Base-by-base conservation (phyloP, 2,329 filamentous ascomycete genomes). In the Aspergillus tanneri region DNA sequence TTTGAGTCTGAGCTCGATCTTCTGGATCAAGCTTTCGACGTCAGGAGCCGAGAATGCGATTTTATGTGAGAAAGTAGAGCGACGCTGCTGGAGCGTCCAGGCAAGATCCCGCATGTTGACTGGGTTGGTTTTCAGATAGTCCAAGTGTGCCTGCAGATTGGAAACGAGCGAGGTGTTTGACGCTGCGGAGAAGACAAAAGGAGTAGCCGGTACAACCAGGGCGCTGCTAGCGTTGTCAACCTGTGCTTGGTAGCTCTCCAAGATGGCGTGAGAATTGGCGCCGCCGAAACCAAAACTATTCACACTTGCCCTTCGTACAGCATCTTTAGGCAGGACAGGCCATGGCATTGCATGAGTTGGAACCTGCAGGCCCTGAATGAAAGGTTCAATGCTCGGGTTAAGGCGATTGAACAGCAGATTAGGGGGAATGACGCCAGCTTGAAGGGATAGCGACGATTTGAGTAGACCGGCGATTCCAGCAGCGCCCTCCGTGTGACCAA, bases 261-360 rank as follows among this genome's bases (percentile, higher is more conserved):
- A 45, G 18, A 77, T 65, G 3, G 49, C 52, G 42, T 68, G 62
- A 7, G 59, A 61, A 56, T 68, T 68, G 9, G 62, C 60, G 14
- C 66, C 66, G 21, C 65, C 66, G 27, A 60, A 62, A 0, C 46
- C 37, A 49, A 77, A 77, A 7, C 69, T 68, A 48, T 73, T 76
- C 1, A 77, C 64, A 21, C 71, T 71, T 9, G 70, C 71, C 32
- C 70, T 47, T 25, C 52, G 50, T n/a, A 44, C 30, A 32, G 24
- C 18, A 14, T 66, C 28, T 62, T 63, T 11, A 52, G 42, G 28
- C n/a, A 54, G 22, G 10, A 34, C 14, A 7, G 65, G 53, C 58
- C 54, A 65, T 49, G 40, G 38, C 7, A 41, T 46, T 4, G 55
- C 43, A 23, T 57, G 53, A 2, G 47, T 54, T n/a, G 55, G 59